Base-by-base conservation (phyloP, 1,284 basidiomycete genomes). In the Cronartium ribicola region DNA sequence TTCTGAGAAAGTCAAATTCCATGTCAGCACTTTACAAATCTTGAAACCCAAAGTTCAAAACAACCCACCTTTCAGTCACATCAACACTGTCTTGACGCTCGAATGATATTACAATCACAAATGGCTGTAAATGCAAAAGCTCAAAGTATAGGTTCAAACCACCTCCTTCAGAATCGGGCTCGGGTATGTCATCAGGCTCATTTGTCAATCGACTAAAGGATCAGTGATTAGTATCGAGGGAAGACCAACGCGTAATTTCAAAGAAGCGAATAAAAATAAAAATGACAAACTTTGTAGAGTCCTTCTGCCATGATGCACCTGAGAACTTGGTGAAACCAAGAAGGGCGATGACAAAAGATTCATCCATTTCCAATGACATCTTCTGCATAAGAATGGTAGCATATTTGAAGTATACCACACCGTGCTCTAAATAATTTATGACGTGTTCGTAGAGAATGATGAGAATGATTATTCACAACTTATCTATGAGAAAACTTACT, bases 371-470 rank as follows among this genome's bases (percentile, higher is more conserved):
- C 41, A 98, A 87, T 0, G 94, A 96, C 82, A 98, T 85, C 14
- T 95, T 92, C 80, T 99, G 96, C 36, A 99, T 83, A 37, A 99
- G 83, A 61, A 98, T 87, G 1, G 94, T 95, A 65, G 92, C 96
- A 80, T 98, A 98, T 83, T 98, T 98, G 83, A 99, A 86, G 81
- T 97, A 98, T 51, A 91, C 83, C 17, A 98, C 96, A 20, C 96
- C 96, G 78, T 98, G 96, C 39, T 90, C 93, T 94, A 75, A 0
- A 14, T 36, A 66, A 59, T 66, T 20, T 51, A 66, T 66, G 76
- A 51, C 59, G 39, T 63, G 48, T 43, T 10, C 14, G 10, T 17
- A 7, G 29, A 10, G 3, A 39, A 4, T 2, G 48, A 22, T 36
- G 22, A 37, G 36, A 41, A n/a, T 41, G 13, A 29, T 29, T 2